Conservation (phyloP, 2,329 filamentous ascomycete species). For the Cladosporium halotolerans region DNA sequence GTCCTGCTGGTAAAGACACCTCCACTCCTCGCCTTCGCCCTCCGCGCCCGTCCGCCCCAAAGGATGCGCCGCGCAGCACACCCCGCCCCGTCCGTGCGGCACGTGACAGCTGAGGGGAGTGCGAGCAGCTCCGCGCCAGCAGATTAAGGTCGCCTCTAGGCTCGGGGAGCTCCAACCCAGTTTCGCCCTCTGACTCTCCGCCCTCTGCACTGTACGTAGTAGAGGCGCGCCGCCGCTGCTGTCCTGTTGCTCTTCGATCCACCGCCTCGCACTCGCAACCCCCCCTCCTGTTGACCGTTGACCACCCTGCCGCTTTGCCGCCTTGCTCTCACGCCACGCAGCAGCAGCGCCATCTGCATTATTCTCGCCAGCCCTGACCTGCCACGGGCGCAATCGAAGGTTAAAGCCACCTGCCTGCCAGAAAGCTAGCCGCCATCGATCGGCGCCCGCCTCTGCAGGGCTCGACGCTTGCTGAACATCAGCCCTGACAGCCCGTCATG, state of each 20-base stretch:
- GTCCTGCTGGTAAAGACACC: no score
- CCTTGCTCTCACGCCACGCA: neutral
- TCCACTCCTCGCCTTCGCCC: no score
- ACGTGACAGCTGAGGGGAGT: neutral
- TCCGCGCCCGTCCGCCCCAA: no score
- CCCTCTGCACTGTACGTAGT: neutral
- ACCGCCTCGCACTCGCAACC: neutral
- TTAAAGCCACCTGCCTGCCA: slow-evolving; percentile 6
- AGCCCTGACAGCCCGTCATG: neutral
- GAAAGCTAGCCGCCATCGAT: neutral
- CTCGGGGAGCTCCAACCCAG: slow-evolving; percentile 4
- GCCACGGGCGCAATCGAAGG: neutral
- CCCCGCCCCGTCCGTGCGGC: neutral
- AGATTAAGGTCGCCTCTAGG: neutral
- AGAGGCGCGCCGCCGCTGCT: neutral
- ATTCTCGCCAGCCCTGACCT: neutral
- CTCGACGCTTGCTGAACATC: neutral
- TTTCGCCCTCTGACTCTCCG: neutral
- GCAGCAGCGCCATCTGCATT: neutral
- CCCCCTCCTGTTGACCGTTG: neutral
- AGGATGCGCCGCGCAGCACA: no score
- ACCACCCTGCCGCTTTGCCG: neutral
- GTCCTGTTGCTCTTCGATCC: neutral
- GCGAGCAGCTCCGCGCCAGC: no score
- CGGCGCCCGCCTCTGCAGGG: slow-evolving; percentile 6